Evolutionary conservation across 2,329 filamentous ascomycete species (phyloP).

Genomic region (Phyllosticta paracitricarpa): DNA sequence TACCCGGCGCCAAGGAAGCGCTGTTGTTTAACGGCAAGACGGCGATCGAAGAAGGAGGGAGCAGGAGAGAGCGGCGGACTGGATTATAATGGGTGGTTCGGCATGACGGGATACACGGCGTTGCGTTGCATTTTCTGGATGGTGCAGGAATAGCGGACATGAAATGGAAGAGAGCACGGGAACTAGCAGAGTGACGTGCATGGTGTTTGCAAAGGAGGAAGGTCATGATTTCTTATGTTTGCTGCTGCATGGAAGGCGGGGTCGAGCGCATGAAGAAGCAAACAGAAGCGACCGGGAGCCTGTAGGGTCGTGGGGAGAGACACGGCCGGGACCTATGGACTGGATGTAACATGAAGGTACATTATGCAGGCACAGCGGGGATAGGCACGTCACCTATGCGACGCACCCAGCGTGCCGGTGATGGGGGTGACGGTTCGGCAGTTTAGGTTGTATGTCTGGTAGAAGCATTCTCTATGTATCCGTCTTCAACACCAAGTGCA

Average conservation of each 20-base stretch:
- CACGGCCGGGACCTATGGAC: not conserved
- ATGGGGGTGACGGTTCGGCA: no score
- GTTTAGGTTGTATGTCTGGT: no score
- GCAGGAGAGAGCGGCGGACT: constrained; percentile 24
- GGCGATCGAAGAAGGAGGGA: constrained; percentile 27
- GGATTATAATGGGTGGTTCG: constrained; percentile 10
- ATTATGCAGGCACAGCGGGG: not conserved
- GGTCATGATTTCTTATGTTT: not conserved
- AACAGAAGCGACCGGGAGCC: not conserved
- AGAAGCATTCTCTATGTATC: no score
- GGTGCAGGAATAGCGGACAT: not conserved
- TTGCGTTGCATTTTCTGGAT: not conserved
- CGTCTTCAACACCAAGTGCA: not conserved
- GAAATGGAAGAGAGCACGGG: not conserved
- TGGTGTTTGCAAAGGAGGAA: not conserved
- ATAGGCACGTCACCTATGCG: not conserved
- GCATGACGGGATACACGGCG: not conserved
- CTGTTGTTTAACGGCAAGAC: constrained; percentile 23
- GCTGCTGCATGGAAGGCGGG: not conserved
- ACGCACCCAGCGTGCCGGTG: not conserved
- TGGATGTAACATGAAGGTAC: no score
- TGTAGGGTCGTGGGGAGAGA: not conserved
- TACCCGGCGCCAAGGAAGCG: constrained; percentile 19
- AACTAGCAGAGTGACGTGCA: not conserved
- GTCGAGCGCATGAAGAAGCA: not conserved